Evolutionary conservation across 2,329 filamentous ascomycete species (phyloP), one percentile per base, ranked within the genome.

Genomic region (Hypoxylon sp.): DNA sequence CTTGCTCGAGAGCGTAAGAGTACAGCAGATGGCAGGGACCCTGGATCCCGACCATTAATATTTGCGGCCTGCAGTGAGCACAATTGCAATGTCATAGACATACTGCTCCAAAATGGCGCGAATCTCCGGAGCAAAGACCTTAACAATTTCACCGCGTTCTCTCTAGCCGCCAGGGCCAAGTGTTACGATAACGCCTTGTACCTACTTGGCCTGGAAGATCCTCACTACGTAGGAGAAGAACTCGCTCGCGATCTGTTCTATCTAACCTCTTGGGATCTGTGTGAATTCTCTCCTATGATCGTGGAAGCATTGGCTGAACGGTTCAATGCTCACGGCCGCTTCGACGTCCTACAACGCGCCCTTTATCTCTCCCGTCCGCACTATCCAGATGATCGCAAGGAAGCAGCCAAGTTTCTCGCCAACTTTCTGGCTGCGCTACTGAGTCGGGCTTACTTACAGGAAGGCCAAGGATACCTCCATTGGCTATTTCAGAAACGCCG

Each of bases 401-500:
- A 43, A 16, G 21, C 37, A 3, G 12, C 37, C n/a, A 11, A 23
- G 6, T 56, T 16, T 14, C 6, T 46, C 3, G 19, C 14, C 8
- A 34, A 46, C 11, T 19, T 56, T 3, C 7, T 56, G 3, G 27
- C 12, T n/a, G 3, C 3, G 1, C 9, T 8, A 21, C 29, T 56
- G 3, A 47, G 37, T 27, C 29, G 11, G 19, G 7, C 5, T 6
- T 34, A 34, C 39, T 12, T 55, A 5, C 2, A 7, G 3, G 39
- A 46, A 25, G 52, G 43, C 14, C 21, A 39, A 12, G n/a, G 4
- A 16, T 57, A 56, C 7, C 30, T 57, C 14, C 54, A 57, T n/a
- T 57, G 54, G 43, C 7, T 48, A 9, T 8, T 48, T 1, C 14
- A 34, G 21, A 9, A 29, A 11, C 6, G 27, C 6, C 4, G 12